Evolutionary conservation across 2,329 filamentous ascomycete species (phyloP), one percentile per base, ranked within the genome.

Genomic region (Aureobasidium leucospermi): DNA sequence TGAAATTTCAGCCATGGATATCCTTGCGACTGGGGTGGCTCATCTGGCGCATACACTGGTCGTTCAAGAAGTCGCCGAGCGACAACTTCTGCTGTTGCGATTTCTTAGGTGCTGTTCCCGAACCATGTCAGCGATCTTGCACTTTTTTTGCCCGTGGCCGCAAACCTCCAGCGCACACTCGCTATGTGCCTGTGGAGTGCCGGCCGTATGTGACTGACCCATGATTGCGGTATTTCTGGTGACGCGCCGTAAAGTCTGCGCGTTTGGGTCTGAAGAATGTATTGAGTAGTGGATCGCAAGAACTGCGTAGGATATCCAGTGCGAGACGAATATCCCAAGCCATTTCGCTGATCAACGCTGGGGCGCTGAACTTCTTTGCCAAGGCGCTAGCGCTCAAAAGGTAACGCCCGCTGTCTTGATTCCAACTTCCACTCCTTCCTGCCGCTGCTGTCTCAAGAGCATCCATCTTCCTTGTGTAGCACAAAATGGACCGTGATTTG

Each of bases 21-120:
- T 62, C 61, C 62, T 63, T 65, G 62, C 64, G 36, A 42, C 34
- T 39, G 28, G 8, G 11, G 48, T 64, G 62, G 63, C 10, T n/a
- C n/a, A 13, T 19, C 1, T 8, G 55, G 65, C 62, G 63, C 90
- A 77, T 83, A 96, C 93, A 87, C 77, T 90, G 84, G 76, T 96
- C 90, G 73, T 83, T 83, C 81, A 99, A 84, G 84, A 99, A 99
- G 78, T 90, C 89, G 82, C 90, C 90, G 74, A 97, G 86, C 81
- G 89, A 90, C 89, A 99, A 93, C 83, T 95, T 99, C 85, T 96
- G 88, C 76, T 85, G 82, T 79, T 96, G 87, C 81, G 90, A 89
- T 81, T 95, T 95, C 76, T 92, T 89, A 67, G 92, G 93, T 83
- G 89, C 92, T 96, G 71, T 62, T 73, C 23, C 15, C 19, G 51